A percentile compares a stretch with the other conserved stretches of the same genome.
Conservation (phyloP, 2,329 filamentous ascomycete species). For the Chalaropsis ovoidea region DNA sequence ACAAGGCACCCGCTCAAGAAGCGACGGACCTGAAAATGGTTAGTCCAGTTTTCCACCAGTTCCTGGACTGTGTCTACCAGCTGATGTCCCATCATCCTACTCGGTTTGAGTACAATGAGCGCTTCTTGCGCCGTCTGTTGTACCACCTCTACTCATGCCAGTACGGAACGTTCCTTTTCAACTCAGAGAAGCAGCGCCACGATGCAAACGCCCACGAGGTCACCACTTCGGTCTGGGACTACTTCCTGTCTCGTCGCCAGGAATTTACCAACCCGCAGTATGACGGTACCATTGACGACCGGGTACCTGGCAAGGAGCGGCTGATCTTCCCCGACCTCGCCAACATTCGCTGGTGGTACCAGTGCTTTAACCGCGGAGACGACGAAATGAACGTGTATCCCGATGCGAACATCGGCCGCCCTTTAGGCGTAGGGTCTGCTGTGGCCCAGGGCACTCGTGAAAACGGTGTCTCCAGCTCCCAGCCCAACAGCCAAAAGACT, state of each 20-base stretch:
- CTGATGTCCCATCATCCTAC: slow-evolving; percentile 73
- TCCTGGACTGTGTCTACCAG: slow-evolving; percentile 89
- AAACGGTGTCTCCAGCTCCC: slow-evolving; percentile 34
- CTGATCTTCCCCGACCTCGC: slow-evolving; percentile 68
- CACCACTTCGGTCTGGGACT: slow-evolving; percentile 88
- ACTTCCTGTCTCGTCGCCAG: slow-evolving; percentile 69
- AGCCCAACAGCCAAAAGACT: slow-evolving; percentile 1
- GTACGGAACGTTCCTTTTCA: slow-evolving; percentile 92
- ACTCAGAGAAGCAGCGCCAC: slow-evolving; percentile 79
- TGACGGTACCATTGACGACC: slow-evolving; percentile 64
- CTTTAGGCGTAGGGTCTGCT: slow-evolving; percentile 5
- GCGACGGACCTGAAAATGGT: slow-evolving; percentile 80
- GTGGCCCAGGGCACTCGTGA: neutral
- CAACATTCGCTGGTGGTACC: slow-evolving; percentile 88
- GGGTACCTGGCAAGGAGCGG: slow-evolving; percentile 66
- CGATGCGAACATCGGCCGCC: slow-evolving; percentile 33
- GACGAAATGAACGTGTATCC: slow-evolving; percentile 80
- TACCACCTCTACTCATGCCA: slow-evolving; percentile 95
- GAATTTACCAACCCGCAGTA: slow-evolving; percentile 81
- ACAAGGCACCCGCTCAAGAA: slow-evolving; percentile 44
- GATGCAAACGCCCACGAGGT: slow-evolving; percentile 58
- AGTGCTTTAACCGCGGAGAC: slow-evolving; percentile 74
- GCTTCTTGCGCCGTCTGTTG: slow-evolving; percentile 75
- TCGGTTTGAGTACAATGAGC: slow-evolving; percentile 92
- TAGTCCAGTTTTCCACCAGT: slow-evolving; percentile 94